These are phyloP conservation scores for Fusarium sacchari DNA, from an alignment of 2,329 filamentous ascomycete species.

Conservation along the genomic window DNA sequence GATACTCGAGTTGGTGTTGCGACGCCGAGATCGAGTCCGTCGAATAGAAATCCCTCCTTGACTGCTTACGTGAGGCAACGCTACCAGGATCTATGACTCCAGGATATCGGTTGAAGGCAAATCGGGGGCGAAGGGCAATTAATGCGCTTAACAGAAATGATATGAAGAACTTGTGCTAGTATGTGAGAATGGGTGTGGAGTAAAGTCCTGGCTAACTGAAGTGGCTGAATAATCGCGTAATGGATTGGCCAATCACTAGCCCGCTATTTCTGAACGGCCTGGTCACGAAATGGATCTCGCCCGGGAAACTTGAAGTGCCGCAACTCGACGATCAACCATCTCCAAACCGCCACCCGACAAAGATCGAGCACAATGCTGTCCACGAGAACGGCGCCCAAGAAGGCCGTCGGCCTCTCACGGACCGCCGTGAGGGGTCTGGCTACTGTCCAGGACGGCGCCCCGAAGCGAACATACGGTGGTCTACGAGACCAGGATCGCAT, in stretches of 20 bases:
- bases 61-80: conserved; percentile 28
- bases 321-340: conserved; percentile 47
- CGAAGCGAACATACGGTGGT: conserved; percentile 82
- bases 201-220: conserved; percentile 45
- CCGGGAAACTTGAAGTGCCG: conserved; percentile 51
- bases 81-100: conserved; percentile 42
- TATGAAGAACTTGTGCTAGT: conserved; percentile 21
- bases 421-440: conserved; percentile 75
- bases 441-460: conserved; percentile 78
- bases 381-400: conserved; percentile 54
- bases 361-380: conserved; percentile 56
- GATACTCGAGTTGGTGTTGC: conserved; percentile 26
- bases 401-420: conserved; percentile 54
- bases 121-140: conserved; percentile 3
- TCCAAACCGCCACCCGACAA: conserved; percentile 47
- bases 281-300: conserved; percentile 46
- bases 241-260: conserved; percentile 56
- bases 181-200: neutral
- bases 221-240: conserved; percentile 43
- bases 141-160: conserved; percentile 31
- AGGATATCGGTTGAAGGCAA: conserved; percentile 23
- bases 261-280: conserved; percentile 49
- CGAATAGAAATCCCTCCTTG: conserved; percentile 25
- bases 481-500: conserved; percentile 97
- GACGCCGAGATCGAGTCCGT: conserved; percentile 12